These are phyloP conservation scores for Leptographium flavum DNA, from an alignment of 2,329 filamentous ascomycete species.

Conservation along the genomic window DNA sequence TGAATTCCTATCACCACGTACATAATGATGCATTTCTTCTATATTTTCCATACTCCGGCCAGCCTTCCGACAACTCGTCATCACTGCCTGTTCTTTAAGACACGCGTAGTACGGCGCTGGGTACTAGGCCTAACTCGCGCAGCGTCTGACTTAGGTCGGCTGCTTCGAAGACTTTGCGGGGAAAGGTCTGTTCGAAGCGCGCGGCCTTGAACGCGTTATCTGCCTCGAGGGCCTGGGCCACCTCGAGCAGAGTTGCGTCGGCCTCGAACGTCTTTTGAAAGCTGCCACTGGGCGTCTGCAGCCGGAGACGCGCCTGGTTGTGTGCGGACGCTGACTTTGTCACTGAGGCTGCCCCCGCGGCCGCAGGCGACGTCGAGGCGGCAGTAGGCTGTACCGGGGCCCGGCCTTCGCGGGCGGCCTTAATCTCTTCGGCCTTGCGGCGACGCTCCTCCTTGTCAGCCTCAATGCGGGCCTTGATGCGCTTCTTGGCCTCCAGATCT, in stretches of 20 bases:
- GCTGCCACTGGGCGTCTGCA: slow-evolving; percentile 57
- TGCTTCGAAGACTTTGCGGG: slow-evolving; percentile 63
- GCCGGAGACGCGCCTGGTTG: slow-evolving; percentile 64
- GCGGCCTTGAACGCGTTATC: slow-evolving; percentile 58
- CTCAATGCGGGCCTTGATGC: slow-evolving; percentile 86
- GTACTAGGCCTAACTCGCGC: slow-evolving; percentile 81
- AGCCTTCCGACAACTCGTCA: no score
- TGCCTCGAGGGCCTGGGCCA: slow-evolving; percentile 59
- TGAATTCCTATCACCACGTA: background rate
- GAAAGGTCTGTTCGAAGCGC: slow-evolving; percentile 77
- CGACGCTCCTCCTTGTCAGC: slow-evolving; percentile 85
- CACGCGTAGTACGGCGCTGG: slow-evolving; percentile 61
- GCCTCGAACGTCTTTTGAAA: slow-evolving; percentile 79
- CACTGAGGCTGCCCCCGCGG: slow-evolving; percentile 29
- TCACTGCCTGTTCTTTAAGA: slow-evolving; percentile 4
- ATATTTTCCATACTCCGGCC: background rate
- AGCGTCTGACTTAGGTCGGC: slow-evolving; percentile 78
- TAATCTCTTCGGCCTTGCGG: slow-evolving; percentile 71
- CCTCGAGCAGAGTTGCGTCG: slow-evolving; percentile 85
- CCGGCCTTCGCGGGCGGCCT: slow-evolving; percentile 72
- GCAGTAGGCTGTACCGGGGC: slow-evolving; percentile 20
- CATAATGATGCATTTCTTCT: background rate
- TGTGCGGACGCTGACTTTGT: slow-evolving; percentile 54
- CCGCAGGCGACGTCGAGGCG: slow-evolving; percentile 20
- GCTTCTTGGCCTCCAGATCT: slow-evolving; percentile 73